Base-by-base conservation (phyloP, 2,329 filamentous ascomycete genomes). In the Setomelanomma holmii region DNA sequence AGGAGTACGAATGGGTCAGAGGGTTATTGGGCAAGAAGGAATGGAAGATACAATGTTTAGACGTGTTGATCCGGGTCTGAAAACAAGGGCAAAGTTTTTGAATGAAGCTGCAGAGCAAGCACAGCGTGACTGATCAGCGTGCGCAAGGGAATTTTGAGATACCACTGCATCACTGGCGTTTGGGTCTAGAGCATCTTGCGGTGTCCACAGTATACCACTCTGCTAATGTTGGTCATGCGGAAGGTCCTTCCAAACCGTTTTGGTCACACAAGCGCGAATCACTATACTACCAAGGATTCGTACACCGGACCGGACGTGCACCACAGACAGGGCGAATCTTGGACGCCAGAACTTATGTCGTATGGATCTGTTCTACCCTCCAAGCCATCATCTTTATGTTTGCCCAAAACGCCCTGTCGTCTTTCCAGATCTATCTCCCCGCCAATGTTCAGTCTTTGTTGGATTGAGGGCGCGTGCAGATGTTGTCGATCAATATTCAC, bases 21-120 rank as follows among this genome's bases (percentile, higher is more conserved):
- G 92, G 86, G 67, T 75, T 96, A 44, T 75, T 96, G 44, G 93
- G 92, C 4, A 86, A 86, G 75, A 86, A 89, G 66, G 93, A 97
- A 74, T 96, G 93, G 90, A 85, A 89, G 64, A 84, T 99, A 59
- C 91, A 93, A 51, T 97, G 93, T 74, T 83, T 99, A 75, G 92
- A 96, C 75, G 85, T 98, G 23, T 87, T 93, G 65, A 86, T 98
- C 46, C 82, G 90, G 58, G 78, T 96, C 42, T 71, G 56, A 65
- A 40, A 4, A 40, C 21, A 2, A 17, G 20, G 21, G 33, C 7
- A 27, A 17, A 16, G 24, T 11, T 4, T 33, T 12, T 17, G 27
- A 35, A 35, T 2, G 2, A 20, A 30, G 22, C 10, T 12, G 16
- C 6, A 27, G 38, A 38, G 24, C 16, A 17, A 16, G 8, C 7